These are phyloP conservation scores for Debaryomycetaceae sp. DNA, from an alignment of 1,139 yeast species.

Conservation along the genomic window DNA sequence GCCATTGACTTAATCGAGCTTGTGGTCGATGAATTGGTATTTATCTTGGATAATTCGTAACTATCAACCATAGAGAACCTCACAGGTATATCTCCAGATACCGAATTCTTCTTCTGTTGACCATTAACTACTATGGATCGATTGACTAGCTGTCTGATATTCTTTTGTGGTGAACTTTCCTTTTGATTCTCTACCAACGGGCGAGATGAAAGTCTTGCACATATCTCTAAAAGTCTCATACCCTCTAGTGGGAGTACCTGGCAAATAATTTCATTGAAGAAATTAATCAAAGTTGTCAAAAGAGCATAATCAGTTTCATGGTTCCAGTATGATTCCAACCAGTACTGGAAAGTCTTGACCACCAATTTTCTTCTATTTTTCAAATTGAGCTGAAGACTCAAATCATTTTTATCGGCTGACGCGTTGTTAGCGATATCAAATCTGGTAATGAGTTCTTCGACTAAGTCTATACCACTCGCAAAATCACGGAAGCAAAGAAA, in stretches of 20 bases:
- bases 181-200: constrained; percentile 29
- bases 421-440: constrained; percentile 46
- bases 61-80: constrained; percentile 50
- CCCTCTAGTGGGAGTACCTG: constrained; percentile 59
- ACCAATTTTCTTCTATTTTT: constrained; percentile 67
- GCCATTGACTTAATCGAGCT: constrained; percentile 37
- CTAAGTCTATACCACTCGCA: constrained; percentile 64
- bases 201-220: constrained; percentile 49
- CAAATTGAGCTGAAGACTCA: constrained; percentile 47
- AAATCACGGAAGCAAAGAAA: constrained; percentile 78
- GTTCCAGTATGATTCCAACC: constrained; percentile 91
- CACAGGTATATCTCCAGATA: constrained; percentile 21
- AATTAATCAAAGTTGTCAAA: constrained; percentile 67
- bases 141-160: constrained; percentile 37
- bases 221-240: constrained; percentile 55
- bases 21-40: constrained; percentile 40
- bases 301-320: constrained; percentile 55
- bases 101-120: constrained; percentile 19
- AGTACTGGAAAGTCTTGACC: constrained; percentile 64
- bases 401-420: constrained; percentile 30
- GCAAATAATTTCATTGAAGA: constrained; percentile 71
- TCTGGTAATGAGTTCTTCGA: constrained; percentile 65
- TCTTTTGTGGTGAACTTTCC: constrained; percentile 9
- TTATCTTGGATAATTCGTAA: constrained; percentile 46
- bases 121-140: constrained; percentile 41